A percentile compares a stretch with the other conserved stretches of the same genome.
Evolutionary conservation across 768 basidiomycete species (phyloP).

Genomic region (Xerocomellus intermedius): DNA sequence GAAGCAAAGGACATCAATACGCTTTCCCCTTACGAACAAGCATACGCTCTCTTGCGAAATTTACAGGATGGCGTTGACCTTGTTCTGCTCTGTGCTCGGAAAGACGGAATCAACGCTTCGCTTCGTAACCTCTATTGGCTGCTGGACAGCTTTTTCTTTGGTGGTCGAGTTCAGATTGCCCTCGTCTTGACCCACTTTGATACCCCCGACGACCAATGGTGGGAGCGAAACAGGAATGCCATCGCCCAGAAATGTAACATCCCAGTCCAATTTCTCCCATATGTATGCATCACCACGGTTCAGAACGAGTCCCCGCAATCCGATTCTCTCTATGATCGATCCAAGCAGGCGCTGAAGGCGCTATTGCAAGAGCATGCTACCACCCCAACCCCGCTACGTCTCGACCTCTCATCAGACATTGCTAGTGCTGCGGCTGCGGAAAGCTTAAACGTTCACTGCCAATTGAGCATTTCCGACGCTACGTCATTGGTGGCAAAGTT

Average conservation of each 20-base stretch:
- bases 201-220: slow-evolving; percentile 37
- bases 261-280: slow-evolving; percentile 7
- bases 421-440: not conserved
- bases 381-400: slow-evolving; percentile 12
- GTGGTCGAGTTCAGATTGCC: slow-evolving; percentile 33
- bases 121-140: slow-evolving; percentile 38
- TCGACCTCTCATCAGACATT: slow-evolving; percentile 16
- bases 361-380: slow-evolving; percentile 9
- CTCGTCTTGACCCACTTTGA: slow-evolving; percentile 41
- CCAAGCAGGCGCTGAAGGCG: slow-evolving; percentile 9
- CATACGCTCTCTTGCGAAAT: slow-evolving; percentile 33
- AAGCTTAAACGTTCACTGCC: slow-evolving; percentile 13
- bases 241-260: slow-evolving; percentile 18
- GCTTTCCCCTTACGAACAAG: slow-evolving; percentile 27
- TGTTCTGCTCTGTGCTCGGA: slow-evolving; percentile 40
- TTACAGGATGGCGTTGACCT: slow-evolving; percentile 38
- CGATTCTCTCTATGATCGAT: slow-evolving; percentile 6
- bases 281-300: slow-evolving; percentile 22
- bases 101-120: slow-evolving; percentile 36
- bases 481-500: slow-evolving; percentile 11
- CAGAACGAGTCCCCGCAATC: not conserved
- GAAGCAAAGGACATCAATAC: slow-evolving; percentile 12
- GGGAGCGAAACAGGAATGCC: slow-evolving; percentile 31
- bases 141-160: slow-evolving; percentile 39
- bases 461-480: slow-evolving; percentile 13